Conservation (phyloP, 768 basidiomycete genomes). For the Tricholoma hemisulphureum region DNA sequence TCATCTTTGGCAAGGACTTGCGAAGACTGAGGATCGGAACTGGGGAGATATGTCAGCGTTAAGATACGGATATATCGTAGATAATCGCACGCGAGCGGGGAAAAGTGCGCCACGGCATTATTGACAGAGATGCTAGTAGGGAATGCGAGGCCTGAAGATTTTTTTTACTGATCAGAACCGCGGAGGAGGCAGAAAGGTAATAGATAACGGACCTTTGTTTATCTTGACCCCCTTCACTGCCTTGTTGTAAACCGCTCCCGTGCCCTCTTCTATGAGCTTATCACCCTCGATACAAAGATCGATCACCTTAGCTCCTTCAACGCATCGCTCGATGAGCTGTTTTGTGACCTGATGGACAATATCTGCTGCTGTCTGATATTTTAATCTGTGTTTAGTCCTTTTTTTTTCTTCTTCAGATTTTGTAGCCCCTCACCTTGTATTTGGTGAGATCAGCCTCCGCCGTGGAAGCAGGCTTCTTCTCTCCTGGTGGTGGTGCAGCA, state of each 20-base stretch:
- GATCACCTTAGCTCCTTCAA: constrained; percentile 84
- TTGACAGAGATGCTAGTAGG: constrained; percentile 93
- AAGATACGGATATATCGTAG: constrained; percentile 24
- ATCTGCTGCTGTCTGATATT: constrained; percentile 77
- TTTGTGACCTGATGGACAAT: constrained; percentile 84
- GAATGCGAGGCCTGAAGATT: constrained; percentile 77
- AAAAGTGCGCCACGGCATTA: constrained; percentile 94
- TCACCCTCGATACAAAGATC: constrained; percentile 94
- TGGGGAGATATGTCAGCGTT: constrained; percentile 26
- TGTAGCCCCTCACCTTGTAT: constrained; percentile 66
- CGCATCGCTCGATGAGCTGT: constrained; percentile 71
- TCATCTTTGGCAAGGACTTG: constrained; percentile 79
- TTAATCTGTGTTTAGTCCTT: background rate
- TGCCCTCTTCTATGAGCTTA: constrained; percentile 86
- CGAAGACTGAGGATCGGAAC: constrained; percentile 71
- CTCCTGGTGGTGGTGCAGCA: constrained; percentile 36
- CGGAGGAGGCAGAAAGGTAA: constrained; percentile 2
- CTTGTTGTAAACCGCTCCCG: constrained; percentile 87
- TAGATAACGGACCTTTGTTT: constrained; percentile 68
- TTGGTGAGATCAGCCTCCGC: constrained; percentile 79
- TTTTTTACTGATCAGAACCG: background rate
- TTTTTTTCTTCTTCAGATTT: background rate
- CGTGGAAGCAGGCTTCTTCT: constrained; percentile 54
- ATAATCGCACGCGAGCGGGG: constrained; percentile 78
- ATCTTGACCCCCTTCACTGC: constrained; percentile 84